These are phyloP conservation scores for Penicillium daleae DNA, from an alignment of 495 filamentous ascomycete genomes.

Conservation along the genomic window DNA sequence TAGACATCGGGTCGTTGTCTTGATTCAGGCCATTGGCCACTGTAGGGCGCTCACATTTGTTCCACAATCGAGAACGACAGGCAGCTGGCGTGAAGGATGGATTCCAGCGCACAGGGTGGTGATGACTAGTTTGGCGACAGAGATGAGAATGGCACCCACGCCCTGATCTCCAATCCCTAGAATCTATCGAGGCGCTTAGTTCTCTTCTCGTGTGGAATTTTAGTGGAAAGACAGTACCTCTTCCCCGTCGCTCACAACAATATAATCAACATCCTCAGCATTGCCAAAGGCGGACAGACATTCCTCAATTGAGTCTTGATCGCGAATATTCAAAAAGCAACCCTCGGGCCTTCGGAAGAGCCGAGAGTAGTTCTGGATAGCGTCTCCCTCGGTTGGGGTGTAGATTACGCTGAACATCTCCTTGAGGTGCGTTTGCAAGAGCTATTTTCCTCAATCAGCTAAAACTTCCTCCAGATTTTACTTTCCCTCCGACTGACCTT, in stretches of 20 bases:
- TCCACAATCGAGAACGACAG: constrained; percentile 86
- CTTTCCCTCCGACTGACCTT: constrained; percentile 13
- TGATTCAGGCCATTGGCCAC: too few species aligned
- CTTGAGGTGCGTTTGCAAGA: constrained; percentile 68
- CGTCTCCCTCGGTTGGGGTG: constrained; percentile 90
- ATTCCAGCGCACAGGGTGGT: constrained; percentile 86
- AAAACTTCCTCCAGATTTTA: background rate
- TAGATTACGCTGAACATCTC: constrained; percentile 92
- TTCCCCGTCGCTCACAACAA: constrained; percentile 82
- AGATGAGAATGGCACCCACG: constrained; percentile 85
- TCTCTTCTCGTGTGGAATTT: constrained; percentile 12
- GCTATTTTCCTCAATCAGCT: constrained; percentile 34
- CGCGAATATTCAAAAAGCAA: constrained; percentile 59
- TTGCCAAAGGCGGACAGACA: constrained; percentile 69
- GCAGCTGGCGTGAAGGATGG: constrained; percentile 76
- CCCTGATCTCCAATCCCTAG: constrained; percentile 91
- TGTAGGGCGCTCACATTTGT: constrained; percentile 73
- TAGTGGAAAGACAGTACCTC: constrained; percentile 43
- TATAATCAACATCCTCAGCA: constrained; percentile 81
- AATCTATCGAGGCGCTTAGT: constrained; percentile 56
- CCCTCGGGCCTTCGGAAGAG: constrained; percentile 78
- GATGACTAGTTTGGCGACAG: constrained; percentile 78
- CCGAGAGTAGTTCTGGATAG: constrained; percentile 82
- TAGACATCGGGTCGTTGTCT: too few species aligned
- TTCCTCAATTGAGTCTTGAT: constrained; percentile 60